Base-by-base conservation (phyloP, 2,329 filamentous ascomycete genomes). In the Fusarium continuum region DNA sequence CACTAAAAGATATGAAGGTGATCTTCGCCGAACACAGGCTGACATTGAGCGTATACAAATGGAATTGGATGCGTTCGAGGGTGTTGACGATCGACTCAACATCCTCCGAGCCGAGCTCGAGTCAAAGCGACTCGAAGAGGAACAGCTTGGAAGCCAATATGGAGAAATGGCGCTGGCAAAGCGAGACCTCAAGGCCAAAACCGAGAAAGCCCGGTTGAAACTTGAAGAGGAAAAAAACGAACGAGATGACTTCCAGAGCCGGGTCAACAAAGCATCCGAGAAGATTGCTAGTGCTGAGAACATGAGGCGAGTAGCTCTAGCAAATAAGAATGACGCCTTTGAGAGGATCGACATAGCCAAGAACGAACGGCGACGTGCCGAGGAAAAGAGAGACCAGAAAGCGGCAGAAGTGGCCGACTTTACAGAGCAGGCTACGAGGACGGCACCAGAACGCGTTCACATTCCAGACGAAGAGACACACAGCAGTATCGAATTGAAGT, bases 81-180 rank as follows among this genome's bases (percentile, higher is more conserved):
- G 89, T 4, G 85, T 87, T 50, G 91, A 92, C 70, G 88, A 85
- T 43, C 82, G 83, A 47, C 78, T 94, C 1, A 83, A 87, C 39
- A 78, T 78, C 11, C 78, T 92, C 3, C 83, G 83, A 50, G 75
- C 79, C 14, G 79, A 86, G 41, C 81, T 96, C 2, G 74, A 79
- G 44, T 83, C 87, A 5, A 76, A 80, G 52, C 85, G 88, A 8
- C 73, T 74, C 4, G 74, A 82, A 60, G 75, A 76, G 11, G 77
- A 82, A 2, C 79, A 83, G 41, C 79, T 84, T 22, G 83, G 87
- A 72, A 70, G 77, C 11, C 82, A 87, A 55, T 88, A 84, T 63
- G 86, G 83, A 17, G 78, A 80, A 47, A 75, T 86, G 64, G 76
- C 63, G 25, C 64, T 85, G 28, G 75, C 80, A 36, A 87, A 84